Conservation (phyloP, 495 filamentous ascomycete genomes). For the Talaromyces adpressus region DNA sequence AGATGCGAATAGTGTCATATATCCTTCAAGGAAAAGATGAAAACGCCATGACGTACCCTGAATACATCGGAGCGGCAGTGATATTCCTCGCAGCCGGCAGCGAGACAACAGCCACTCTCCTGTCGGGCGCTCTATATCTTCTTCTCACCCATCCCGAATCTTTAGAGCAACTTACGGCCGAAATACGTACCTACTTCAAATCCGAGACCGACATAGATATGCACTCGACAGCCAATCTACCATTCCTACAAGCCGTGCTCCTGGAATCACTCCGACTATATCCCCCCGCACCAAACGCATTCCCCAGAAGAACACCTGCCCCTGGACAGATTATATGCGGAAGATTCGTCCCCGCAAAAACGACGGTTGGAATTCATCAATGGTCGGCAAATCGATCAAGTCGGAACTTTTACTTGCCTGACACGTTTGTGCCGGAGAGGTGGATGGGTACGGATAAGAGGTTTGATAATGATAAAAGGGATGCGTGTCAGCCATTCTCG, state of each 20-base stretch:
- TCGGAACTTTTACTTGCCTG: conserved; percentile 15
- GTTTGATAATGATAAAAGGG: conserved; percentile 18
- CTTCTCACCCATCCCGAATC: conserved; percentile 27
- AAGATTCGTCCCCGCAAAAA: conserved; percentile 25
- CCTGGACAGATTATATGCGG: conserved; percentile 32
- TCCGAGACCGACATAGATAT: conserved; percentile 28
- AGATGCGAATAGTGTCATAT: conserved; percentile 18
- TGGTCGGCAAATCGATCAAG: conserved; percentile 16
- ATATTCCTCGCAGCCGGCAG: conserved; percentile 44
- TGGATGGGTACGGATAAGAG: conserved; percentile 30
- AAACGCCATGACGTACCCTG: conserved; percentile 22
- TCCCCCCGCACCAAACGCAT: conserved; percentile 41
- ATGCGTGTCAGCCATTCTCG: conserved; percentile 27
- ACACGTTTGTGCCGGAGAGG: conserved; percentile 30
- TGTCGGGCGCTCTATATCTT: conserved; percentile 24
- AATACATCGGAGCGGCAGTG: conserved; percentile 36
- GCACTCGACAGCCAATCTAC: conserved; percentile 23
- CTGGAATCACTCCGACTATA: conserved; percentile 49
- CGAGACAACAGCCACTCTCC: conserved; percentile 48
- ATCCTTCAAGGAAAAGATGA: conserved; percentile 20
- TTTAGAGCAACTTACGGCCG: conserved; percentile 28
- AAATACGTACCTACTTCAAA: conserved; percentile 27
- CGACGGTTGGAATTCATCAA: conserved; percentile 8
- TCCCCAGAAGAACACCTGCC: conserved; percentile 39
- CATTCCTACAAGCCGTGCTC: conserved; percentile 42